Evolutionary conservation across 768 basidiomycete genomes (phyloP), one percentile per base, ranked within the genome.

Genomic region (Phaeotremella fagi): DNA sequence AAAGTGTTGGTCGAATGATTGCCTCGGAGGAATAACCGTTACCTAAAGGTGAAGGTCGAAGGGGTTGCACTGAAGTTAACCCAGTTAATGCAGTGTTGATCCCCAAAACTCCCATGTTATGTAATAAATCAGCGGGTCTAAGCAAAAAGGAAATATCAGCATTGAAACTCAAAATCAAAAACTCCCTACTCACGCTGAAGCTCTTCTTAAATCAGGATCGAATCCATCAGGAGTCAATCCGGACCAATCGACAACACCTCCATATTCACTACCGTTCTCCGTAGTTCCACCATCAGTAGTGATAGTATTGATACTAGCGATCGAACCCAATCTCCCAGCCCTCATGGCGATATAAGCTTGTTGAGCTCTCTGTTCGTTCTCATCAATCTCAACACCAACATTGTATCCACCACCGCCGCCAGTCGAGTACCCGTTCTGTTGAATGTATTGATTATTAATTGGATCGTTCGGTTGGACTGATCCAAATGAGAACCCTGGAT

Each of bases 101-200:
- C 24, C 64, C 68, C 27, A 70, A 58, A 6, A 62, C 33, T 0
- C 57, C 60, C 28, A 70, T 54, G 20, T 67, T 52, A 25, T 64
- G 52, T 26, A 67, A 50, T 24, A 70, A 38, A 20, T 64, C 65
- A 6, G 61, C 61, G 6, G 68, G 65, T 2, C 68, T 70, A 28
- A n/a, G n/a, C 9, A 45, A 43, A 28, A 15, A 31, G 26, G 20
- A 35, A n/a, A n/a, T 11, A 20, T 58, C 54, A 60, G 53, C 48
- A 20, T 36, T 27, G 25, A 28, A 46, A 52, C 28, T 15, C 35
- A 20, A 20, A n/a, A n/a, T n/a, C n/a, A n/a, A n/a, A n/a, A n/a
- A n/a, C n/a, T n/a, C n/a, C n/a, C n/a, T 9, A 69, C 71, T 70
- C 59, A 72, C 71, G 66, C 71, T 12, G 71, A 73, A 23, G 71